Evolutionary conservation across 2,329 filamentous ascomycete species (phyloP).

Genomic region (Calonectria pauciramosa): DNA sequence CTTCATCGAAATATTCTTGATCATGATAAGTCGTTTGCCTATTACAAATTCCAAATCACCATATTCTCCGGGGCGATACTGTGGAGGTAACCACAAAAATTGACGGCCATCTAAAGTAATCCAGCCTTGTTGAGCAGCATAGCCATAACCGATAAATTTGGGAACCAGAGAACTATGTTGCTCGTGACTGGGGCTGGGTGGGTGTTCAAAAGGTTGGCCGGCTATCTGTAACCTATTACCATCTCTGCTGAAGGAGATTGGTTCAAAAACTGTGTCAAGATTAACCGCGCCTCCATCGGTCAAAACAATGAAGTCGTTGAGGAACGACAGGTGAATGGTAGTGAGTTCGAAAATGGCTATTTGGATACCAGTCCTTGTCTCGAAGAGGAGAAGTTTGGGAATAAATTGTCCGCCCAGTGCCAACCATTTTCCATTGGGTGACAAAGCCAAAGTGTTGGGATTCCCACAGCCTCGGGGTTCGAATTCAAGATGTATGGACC

Average conservation of each 20-base stretch:
- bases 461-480: rapidly evolving
- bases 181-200: neutral
- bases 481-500: neutral
- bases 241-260: neutral
- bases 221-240: neutral
- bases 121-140: neutral
- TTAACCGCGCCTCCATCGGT: neutral
- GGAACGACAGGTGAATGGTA: neutral
- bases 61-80: neutral
- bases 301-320: neutral
- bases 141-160: neutral
- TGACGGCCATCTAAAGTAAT: neutral
- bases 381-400: neutral
- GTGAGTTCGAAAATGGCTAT: neutral
- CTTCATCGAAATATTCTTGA: neutral
- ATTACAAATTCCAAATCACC: neutral
- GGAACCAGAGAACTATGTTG: neutral
- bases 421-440: neutral
- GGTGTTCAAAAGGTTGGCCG: neutral
- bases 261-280: neutral
- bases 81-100: neutral
- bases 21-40: neutral
- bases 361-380: neutral
- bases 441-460: neutral
- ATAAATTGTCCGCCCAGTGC: neutral